Evolutionary conservation across 768 basidiomycete genomes (phyloP).

Genomic region (Auricularia auricula-judae): DNA sequence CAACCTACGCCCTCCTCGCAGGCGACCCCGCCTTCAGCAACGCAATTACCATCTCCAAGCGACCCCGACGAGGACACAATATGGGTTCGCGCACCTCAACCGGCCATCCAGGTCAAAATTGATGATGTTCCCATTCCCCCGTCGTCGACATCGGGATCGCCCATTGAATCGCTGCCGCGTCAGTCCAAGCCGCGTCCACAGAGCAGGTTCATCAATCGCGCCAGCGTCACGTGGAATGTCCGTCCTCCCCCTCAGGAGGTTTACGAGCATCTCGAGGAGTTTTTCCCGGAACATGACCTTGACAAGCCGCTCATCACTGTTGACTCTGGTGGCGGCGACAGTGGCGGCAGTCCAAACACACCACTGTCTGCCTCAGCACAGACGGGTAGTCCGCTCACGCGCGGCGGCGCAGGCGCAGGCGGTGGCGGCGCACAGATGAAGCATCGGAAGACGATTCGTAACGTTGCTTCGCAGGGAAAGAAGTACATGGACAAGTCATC

Average conservation of each 20-base stretch:
- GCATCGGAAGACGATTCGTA: conserved; percentile 84
- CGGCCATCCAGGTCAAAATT: not conserved
- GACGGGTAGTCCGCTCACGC: conserved; percentile 23
- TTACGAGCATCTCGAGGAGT: conserved; percentile 83
- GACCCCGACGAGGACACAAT: not conserved
- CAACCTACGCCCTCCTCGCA: not conserved
- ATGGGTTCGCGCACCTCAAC: not conserved
- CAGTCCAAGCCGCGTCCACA: conserved; percentile 12
- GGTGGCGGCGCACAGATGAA: conserved; percentile 29
- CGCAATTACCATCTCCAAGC: not conserved
- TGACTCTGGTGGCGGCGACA: not conserved
- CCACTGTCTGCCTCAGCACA: conserved; percentile 26
- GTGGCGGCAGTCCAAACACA: conserved; percentile 26
- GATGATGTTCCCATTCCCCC: not conserved
- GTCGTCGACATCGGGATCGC: not conserved
- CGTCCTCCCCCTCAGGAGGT: conserved; percentile 89
- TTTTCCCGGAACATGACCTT: conserved; percentile 93
- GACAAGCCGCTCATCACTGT: conserved; percentile 76
- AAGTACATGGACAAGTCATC: conserved; percentile 61
- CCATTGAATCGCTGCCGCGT: not conserved
- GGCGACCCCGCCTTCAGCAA: not conserved
- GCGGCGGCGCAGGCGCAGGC: conserved; percentile 14
- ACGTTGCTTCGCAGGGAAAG: conserved; percentile 84
- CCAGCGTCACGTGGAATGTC: conserved; percentile 73
- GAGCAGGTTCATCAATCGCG: conserved; percentile 51